These are phyloP conservation scores for Macaranga tanarius DNA, from an alignment of 441 rosid species.

Conservation along the genomic window DNA sequence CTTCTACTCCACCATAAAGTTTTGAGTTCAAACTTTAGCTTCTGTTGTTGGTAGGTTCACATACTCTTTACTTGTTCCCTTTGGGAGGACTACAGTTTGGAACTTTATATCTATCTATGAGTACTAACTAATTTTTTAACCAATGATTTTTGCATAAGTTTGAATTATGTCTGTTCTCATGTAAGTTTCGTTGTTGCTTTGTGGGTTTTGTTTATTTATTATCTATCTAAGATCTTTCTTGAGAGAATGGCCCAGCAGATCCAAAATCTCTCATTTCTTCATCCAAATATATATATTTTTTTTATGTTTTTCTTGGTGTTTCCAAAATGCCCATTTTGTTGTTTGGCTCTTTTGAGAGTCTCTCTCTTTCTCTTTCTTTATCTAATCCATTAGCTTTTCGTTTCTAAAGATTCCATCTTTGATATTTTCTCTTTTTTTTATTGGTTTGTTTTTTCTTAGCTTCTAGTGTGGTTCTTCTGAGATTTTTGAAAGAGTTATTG, in stretches of 20 bases:
- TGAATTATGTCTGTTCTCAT: slow-evolving; percentile 39
- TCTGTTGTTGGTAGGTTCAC: too few relatives aligned
- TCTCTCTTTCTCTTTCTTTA: background rate
- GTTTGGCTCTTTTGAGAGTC: slow-evolving; percentile 14
- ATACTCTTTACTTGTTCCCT: too few relatives aligned
- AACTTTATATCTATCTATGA: too few relatives aligned
- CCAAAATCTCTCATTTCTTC: slow-evolving; percentile 36
- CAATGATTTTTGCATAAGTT: too few relatives aligned
- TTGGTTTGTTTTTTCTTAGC: background rate
- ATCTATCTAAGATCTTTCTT: slow-evolving; percentile 29
- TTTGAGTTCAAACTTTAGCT: too few relatives aligned
- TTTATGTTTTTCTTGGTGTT: slow-evolving; percentile 25
- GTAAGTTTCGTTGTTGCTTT: slow-evolving; percentile 31
- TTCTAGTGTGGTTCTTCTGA: background rate
- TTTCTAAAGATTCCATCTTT: slow-evolving; percentile 12
- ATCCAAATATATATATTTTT: background rate
- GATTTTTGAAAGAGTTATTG: slow-evolving; percentile 3
- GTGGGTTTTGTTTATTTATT: background rate
- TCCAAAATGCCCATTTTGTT: slow-evolving; percentile 28
- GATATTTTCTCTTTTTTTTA: background rate
- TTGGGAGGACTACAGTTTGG: too few relatives aligned
- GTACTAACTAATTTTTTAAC: too few relatives aligned
- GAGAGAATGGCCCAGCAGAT: slow-evolving; percentile 43
- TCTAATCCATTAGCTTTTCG: slow-evolving; percentile 11
- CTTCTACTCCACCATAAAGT: too few relatives aligned